phyloP scores from a whole-genome alignment of 768 basidiomycete species.

The Boletus rex-veris region DNA sequence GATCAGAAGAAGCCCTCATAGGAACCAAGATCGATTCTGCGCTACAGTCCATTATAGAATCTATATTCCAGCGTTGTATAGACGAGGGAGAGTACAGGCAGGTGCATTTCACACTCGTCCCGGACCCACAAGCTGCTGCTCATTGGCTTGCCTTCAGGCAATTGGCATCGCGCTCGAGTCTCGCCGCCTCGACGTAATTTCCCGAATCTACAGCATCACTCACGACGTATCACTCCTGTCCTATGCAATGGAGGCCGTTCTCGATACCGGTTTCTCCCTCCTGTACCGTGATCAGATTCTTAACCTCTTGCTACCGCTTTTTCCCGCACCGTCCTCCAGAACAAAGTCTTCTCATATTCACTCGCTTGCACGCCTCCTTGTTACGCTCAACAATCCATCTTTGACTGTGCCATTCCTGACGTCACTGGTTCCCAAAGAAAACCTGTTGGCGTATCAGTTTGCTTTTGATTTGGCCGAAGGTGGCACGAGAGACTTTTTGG shows the following conservation, averaged over 20 bases:
- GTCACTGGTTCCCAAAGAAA: constrained; percentile 67
- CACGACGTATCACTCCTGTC: constrained; percentile 76
- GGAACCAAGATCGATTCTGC: constrained; percentile 73
- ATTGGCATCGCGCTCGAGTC: constrained; percentile 95
- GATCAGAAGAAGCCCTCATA: constrained; percentile 48
- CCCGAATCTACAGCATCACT: constrained; percentile 68
- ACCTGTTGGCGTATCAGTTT: constrained; percentile 86
- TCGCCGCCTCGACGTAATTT: constrained; percentile 81
- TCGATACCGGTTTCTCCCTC: constrained; percentile 86
- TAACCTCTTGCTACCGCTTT: constrained; percentile 78
- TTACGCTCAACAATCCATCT: constrained; percentile 81
- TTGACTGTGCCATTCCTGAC: constrained; percentile 72
- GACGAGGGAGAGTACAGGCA: constrained; percentile 89
- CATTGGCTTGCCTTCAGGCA: constrained; percentile 48
- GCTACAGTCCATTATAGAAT: constrained; percentile 81
- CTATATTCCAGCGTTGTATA: constrained; percentile 82
- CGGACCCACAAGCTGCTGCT: constrained; percentile 5
- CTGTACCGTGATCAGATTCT: constrained; percentile 81
- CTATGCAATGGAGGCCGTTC: constrained; percentile 90
- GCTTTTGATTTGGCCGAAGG: constrained; percentile 95
- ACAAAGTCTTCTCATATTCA: constrained; percentile 74
- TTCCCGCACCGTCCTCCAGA: constrained; percentile 69
- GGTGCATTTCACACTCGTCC: constrained; percentile 39
- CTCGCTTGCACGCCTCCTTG: constrained; percentile 82
- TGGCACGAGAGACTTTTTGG: constrained; percentile 89